Conservation (phyloP, 306 rosid genomes). For the Cucumis melo region DNA sequence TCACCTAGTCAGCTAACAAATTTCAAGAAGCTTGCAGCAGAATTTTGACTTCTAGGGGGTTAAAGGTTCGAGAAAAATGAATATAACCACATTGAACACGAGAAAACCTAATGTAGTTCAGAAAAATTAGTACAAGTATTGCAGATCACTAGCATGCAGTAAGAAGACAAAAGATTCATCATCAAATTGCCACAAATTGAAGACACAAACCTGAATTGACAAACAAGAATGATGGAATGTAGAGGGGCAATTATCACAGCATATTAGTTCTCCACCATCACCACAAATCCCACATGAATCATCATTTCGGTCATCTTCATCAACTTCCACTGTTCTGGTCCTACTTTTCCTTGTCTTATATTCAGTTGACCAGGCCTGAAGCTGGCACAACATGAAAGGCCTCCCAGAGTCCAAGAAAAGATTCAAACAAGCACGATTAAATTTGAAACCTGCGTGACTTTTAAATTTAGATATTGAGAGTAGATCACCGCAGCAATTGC, state of each 20-base stretch:
- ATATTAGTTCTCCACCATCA: slow-evolving; percentile 86
- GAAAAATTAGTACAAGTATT: background rate
- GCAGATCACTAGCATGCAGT: background rate
- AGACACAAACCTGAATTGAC: slow-evolving; percentile 60
- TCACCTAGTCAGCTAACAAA: background rate
- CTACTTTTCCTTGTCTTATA: slow-evolving; percentile 63
- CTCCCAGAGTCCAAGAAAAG: slow-evolving; percentile 83
- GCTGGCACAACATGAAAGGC: slow-evolving; percentile 83
- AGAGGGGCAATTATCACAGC: slow-evolving; percentile 96
- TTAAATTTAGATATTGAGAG: slow-evolving; percentile 70
- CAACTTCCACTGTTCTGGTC: slow-evolving; percentile 35
- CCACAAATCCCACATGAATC: slow-evolving; percentile 94
- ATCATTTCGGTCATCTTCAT: slow-evolving; percentile 67
- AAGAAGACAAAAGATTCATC: slow-evolving; percentile 11
- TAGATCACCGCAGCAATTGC: slow-evolving; percentile 60
- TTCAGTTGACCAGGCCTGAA: slow-evolving; percentile 98
- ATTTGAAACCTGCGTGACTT: slow-evolving; percentile 65
- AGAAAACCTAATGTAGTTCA: background rate
- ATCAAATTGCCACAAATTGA: slow-evolving; percentile 9
- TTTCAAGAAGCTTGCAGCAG: background rate
- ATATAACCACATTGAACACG: background rate
- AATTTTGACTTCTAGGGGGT: background rate
- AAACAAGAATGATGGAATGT: slow-evolving; percentile 84
- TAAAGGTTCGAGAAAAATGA: background rate
- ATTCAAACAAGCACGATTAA: slow-evolving; percentile 78